Conservation (phyloP, 371 early-diverging fungal species). For the Mucor plumbeus region DNA sequence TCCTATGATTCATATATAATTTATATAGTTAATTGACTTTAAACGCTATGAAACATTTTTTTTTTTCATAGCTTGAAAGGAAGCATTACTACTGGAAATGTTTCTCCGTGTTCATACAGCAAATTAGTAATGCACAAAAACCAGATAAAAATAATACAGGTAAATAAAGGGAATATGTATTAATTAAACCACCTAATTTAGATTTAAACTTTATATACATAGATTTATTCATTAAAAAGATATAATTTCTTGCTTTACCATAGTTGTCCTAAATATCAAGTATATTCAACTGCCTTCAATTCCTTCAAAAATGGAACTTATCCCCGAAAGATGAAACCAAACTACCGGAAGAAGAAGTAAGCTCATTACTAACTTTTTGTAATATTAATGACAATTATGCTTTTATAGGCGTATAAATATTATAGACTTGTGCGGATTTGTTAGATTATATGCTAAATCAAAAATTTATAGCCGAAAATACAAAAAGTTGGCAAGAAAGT, state of each 20-base stretch:
- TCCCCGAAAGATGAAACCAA: conserved; percentile 5
- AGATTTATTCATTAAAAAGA: no score
- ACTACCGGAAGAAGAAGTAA: neutral
- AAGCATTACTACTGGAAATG: conserved; percentile 11
- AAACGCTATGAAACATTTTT: neutral
- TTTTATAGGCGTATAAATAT: neutral
- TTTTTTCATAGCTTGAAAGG: neutral
- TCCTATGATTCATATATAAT: neutral
- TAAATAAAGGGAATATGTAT: no score
- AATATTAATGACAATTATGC: neutral
- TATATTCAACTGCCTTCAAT: neutral
- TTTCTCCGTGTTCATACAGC: conserved; percentile 15
- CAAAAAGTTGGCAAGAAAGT: no score
- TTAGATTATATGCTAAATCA: neutral
- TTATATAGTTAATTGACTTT: neutral
- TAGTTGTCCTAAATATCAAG: neutral
- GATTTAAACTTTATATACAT: no score
- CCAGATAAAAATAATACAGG: no score
- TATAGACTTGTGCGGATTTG: neutral
- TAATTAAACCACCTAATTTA: no score
- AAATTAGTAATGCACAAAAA: no score
- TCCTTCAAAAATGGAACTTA: neutral
- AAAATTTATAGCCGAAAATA: no score
- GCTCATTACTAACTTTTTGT: neutral
- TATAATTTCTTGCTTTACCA: no score